Evolutionary conservation across 495 filamentous ascomycete species (phyloP).

Genomic region (Aspergillus campestris): DNA sequence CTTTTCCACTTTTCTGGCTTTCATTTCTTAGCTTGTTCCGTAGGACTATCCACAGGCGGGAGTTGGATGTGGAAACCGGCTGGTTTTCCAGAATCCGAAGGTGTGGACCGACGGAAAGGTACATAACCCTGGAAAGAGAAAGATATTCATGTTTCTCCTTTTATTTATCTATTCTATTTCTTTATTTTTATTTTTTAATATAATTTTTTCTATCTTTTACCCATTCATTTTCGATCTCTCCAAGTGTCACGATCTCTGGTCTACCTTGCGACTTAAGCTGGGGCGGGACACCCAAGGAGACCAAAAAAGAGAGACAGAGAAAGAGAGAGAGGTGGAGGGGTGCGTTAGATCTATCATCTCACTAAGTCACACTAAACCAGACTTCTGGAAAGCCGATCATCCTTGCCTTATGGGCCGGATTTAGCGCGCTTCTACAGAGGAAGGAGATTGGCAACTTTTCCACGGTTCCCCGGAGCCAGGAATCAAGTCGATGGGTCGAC

Average conservation of each 20-base stretch:
- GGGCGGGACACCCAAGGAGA: slow-evolving; percentile 4
- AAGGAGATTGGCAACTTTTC: slow-evolving; percentile 7
- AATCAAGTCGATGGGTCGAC: slow-evolving; percentile 25
- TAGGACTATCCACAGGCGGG: too few relatives aligned
- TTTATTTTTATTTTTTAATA: not conserved
- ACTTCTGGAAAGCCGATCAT: slow-evolving; percentile 33
- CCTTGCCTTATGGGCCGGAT: slow-evolving; percentile 26
- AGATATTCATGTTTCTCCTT: slow-evolving; percentile 5
- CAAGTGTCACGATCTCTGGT: slow-evolving; percentile 3
- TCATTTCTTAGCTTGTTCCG: slow-evolving; percentile 2
- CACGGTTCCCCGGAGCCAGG: slow-evolving; percentile 35
- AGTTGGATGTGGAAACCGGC: not conserved
- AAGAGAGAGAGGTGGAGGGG: slow-evolving; percentile 13
- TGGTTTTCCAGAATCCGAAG: slow-evolving; percentile 1
- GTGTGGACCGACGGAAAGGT: too few relatives aligned
- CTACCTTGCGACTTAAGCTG: not conserved
- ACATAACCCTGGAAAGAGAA: too few relatives aligned
- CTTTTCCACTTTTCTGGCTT: slow-evolving; percentile 7
- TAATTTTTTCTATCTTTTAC: too few relatives aligned
- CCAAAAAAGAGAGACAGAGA: slow-evolving; percentile 16
- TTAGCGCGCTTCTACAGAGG: slow-evolving; percentile 26
- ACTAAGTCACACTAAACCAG: slow-evolving; percentile 36
- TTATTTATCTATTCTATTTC: slow-evolving; percentile 3
- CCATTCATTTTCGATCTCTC: too few relatives aligned
- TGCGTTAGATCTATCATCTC: slow-evolving; percentile 40